Evolutionary conservation across 2,329 filamentous ascomycete genomes (phyloP).

Genomic region (Acrocalymma vagum): DNA sequence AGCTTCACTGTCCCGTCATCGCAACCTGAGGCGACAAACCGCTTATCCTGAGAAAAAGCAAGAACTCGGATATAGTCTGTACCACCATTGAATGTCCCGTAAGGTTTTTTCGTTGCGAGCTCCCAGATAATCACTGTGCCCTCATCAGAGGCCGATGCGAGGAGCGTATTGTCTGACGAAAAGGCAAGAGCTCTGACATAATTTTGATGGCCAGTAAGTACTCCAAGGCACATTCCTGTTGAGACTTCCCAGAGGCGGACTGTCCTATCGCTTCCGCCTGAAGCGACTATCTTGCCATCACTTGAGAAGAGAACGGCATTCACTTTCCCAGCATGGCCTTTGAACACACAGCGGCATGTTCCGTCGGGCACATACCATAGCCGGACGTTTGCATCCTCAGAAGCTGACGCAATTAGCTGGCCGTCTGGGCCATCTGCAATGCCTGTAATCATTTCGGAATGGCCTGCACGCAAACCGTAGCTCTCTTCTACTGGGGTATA

Average conservation of each 20-base stretch:
- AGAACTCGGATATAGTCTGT: no score
- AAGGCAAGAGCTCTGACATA: conserved; percentile 4
- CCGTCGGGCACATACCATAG: conserved; percentile 2
- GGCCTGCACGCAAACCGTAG: no score
- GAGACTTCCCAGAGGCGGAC: conserved; percentile 1
- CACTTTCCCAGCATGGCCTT: no score
- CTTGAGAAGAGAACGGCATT: no score
- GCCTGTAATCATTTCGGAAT: no score
- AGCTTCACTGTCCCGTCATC: conserved; percentile 11
- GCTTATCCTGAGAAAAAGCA: no score
- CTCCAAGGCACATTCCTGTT: conserved; percentile 2
- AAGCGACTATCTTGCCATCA: not conserved
- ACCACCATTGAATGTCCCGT: conserved; percentile 4
- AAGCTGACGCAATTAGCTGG: conserved; percentile 8
- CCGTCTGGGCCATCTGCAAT: conserved; percentile 6
- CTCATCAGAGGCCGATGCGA: conserved; percentile 1
- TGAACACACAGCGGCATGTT: not conserved
- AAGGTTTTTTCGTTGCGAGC: conserved; percentile 5
- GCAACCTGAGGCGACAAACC: conserved; percentile 11
- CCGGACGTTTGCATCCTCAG: conserved; percentile 1
- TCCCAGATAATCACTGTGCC: conserved; percentile 3
- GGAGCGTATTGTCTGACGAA: not conserved
- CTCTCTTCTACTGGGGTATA: no score
- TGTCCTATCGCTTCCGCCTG: not conserved
- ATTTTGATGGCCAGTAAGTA: not conserved